Percentiles rank a stretch among this genome's conserved stretches.
Evolutionary conservation across 768 basidiomycete genomes (phyloP).

Genomic region (Leccinum uliginosum): DNA sequence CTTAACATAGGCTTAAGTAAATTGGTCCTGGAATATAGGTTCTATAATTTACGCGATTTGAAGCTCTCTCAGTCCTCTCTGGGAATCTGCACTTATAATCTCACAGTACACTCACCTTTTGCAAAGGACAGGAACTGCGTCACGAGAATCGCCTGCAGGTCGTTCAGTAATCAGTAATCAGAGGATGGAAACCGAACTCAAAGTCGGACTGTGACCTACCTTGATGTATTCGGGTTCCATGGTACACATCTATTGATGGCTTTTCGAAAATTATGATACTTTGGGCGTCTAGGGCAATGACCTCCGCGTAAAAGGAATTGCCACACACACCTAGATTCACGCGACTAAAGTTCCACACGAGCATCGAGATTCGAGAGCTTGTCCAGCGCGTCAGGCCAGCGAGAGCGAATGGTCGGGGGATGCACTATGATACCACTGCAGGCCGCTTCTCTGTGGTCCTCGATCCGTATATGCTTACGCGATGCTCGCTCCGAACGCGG

Average conservation of each 20-base stretch:
- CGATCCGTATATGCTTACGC: slow-evolving; percentile 46
- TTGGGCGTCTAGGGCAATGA: not conserved
- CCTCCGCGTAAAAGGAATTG: not conserved
- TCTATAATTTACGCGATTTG: not conserved
- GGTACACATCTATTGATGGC: slow-evolving; percentile 30
- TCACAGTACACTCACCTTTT: slow-evolving; percentile 34
- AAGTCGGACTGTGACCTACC: not conserved
- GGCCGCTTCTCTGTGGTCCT: slow-evolving; percentile 40
- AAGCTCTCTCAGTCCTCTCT: not conserved
- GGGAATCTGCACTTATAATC: slow-evolving; percentile 12
- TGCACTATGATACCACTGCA: slow-evolving; percentile 44
- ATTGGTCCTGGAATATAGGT: slow-evolving; percentile 11
- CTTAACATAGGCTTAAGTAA: slow-evolving; percentile 32
- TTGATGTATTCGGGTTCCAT: slow-evolving; percentile 39
- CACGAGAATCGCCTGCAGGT: slow-evolving; percentile 34
- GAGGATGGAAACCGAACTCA: not conserved
- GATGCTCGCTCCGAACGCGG: slow-evolving; percentile 14
- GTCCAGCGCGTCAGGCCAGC: slow-evolving; percentile 43
- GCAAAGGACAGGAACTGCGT: slow-evolving; percentile 34
- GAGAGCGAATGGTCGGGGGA: slow-evolving; percentile 36
- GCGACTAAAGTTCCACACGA: slow-evolving; percentile 36
- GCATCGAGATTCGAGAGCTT: slow-evolving; percentile 33
- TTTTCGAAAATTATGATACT: not conserved
- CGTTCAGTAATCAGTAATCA: not conserved
- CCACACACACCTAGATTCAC: slow-evolving; percentile 46